Evolutionary conservation across 2,329 filamentous ascomycete species (phyloP).

Genomic region (Nigrospora oryzae): DNA sequence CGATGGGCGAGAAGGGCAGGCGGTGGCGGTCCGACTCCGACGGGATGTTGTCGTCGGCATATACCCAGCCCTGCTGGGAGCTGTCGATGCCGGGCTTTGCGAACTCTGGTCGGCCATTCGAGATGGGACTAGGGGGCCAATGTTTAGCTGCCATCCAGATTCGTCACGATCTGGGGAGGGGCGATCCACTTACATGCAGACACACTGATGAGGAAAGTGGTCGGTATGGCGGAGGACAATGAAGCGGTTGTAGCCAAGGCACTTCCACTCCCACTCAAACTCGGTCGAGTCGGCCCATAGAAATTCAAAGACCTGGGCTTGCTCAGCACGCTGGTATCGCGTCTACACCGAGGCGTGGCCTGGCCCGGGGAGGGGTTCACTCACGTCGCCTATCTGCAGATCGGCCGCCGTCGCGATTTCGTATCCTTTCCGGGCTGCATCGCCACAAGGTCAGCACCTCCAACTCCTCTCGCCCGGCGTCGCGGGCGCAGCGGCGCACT

Average conservation of each 20-base stretch:
- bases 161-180: background rate
- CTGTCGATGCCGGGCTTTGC: slow-evolving; percentile 27
- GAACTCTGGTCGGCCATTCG: slow-evolving; percentile 22
- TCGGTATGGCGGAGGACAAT: slow-evolving; percentile 27
- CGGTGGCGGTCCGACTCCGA: slow-evolving; percentile 17
- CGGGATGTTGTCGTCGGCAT: slow-evolving; percentile 20
- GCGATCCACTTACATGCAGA: slow-evolving; percentile 23
- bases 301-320: slow-evolving; percentile 24
- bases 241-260: slow-evolving; percentile 25
- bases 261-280: slow-evolving; percentile 29
- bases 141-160: background rate
- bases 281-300: slow-evolving; percentile 26
- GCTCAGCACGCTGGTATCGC: slow-evolving; percentile 3
- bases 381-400: slow-evolving; percentile 26
- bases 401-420: slow-evolving; percentile 23
- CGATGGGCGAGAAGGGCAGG: slow-evolving; percentile 24
- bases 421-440: slow-evolving; percentile 23
- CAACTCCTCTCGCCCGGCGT: background rate
- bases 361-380: slow-evolving; percentile 4
- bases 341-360: background rate
- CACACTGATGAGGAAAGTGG: slow-evolving; percentile 23
- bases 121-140: slow-evolving; percentile 18
- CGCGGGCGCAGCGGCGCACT: background rate
- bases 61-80: slow-evolving; percentile 25
- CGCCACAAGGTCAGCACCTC: background rate